These are phyloP conservation scores for Pseudogymnoascus sp. DNA, from an alignment of 2,329 filamentous ascomycete genomes.

Conservation along the genomic window DNA sequence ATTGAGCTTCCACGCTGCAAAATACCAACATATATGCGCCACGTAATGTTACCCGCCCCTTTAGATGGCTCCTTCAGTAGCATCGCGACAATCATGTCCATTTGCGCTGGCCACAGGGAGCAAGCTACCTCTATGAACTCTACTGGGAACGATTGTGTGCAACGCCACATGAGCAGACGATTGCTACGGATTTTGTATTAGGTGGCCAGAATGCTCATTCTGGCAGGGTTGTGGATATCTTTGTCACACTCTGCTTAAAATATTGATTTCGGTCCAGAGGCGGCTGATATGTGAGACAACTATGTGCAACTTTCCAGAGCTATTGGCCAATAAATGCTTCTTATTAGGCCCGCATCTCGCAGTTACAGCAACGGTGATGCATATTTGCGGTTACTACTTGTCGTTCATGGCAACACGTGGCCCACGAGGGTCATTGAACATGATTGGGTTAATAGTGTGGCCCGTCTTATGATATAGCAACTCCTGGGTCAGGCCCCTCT, in stretches of 20 bases:
- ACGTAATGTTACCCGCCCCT: not conserved
- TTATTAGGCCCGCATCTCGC: not conserved
- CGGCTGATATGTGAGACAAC: not conserved
- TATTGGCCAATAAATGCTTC: not conserved
- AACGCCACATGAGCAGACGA: not conserved
- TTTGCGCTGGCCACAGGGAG: not conserved
- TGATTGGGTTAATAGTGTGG: too few relatives aligned
- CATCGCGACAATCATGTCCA: too few relatives aligned
- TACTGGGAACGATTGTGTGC: not conserved
- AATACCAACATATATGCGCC: not conserved
- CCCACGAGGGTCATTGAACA: too few relatives aligned
- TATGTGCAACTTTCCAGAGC: not conserved
- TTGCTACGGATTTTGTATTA: not conserved
- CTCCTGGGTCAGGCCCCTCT: too few relatives aligned
- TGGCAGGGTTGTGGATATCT: not conserved
- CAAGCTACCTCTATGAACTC: not conserved
- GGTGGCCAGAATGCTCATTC: not conserved
- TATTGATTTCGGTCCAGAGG: not conserved
- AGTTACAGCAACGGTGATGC: not conserved
- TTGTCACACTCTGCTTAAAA: not conserved
- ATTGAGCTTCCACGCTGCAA: not conserved
- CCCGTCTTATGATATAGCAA: too few relatives aligned
- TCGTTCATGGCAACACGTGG: too few relatives aligned
- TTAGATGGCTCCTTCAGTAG: not conserved
- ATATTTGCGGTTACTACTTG: not conserved